These are phyloP conservation scores for Carallia brachiata DNA, from an alignment of 345 rosid species.

Conservation along the genomic window DNA sequence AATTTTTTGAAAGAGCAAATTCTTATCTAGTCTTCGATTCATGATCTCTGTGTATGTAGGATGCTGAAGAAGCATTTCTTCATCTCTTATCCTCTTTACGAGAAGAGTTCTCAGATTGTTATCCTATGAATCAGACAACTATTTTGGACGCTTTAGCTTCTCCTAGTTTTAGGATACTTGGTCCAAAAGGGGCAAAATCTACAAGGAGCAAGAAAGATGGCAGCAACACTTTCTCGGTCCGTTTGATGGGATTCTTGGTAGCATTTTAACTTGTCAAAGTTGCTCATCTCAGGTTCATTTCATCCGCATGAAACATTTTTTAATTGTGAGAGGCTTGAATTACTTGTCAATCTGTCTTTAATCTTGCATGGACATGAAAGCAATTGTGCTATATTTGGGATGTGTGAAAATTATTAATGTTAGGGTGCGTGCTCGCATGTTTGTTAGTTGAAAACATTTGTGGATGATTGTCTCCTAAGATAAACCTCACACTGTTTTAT, in stretches of 20 bases:
- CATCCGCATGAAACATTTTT: constrained; percentile 15
- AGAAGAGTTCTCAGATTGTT: constrained; percentile 60
- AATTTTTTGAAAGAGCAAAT: neutral
- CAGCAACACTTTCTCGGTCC: constrained; percentile 80
- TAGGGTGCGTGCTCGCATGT: neutral
- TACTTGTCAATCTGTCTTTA: neutral
- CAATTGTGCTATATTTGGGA: constrained; percentile 1
- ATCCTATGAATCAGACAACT: constrained; percentile 43
- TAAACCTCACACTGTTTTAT: neutral
- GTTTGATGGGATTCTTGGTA: constrained; percentile 74
- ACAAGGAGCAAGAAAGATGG: constrained; percentile 69
- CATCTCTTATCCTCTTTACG: constrained; percentile 73
- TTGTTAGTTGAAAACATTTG: neutral
- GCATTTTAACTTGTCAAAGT: constrained; percentile 64
- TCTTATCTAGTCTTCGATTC: constrained; percentile 12
- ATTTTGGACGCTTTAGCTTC: constrained; percentile 44
- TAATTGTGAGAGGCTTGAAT: neutral
- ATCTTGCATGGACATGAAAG: neutral
- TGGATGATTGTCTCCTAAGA: neutral
- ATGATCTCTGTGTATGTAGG: constrained; percentile 40
- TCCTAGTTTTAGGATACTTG: constrained; percentile 49
- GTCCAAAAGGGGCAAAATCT: constrained; percentile 30
- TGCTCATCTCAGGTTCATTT: constrained; percentile 70
- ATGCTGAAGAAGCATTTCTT: constrained; percentile 91
- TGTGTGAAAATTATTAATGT: neutral